Evolutionary conservation across 768 basidiomycete species (phyloP).

Genomic region (Serendipita vermifera): DNA sequence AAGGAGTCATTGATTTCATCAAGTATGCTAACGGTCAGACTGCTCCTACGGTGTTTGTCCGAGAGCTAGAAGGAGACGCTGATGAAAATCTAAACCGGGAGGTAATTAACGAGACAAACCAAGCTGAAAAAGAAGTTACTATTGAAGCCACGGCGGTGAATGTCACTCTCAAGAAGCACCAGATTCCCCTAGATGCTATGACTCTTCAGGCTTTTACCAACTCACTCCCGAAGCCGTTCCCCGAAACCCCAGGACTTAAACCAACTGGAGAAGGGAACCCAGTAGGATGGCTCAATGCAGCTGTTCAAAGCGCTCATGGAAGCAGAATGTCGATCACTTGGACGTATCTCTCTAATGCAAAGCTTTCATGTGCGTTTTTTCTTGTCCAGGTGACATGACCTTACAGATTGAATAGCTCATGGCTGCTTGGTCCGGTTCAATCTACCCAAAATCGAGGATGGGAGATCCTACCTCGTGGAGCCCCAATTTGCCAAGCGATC

Average conservation of each 20-base stretch:
- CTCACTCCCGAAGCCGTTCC: conserved; percentile 51
- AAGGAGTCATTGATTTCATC: conserved; percentile 49
- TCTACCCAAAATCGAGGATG: conserved; percentile 32
- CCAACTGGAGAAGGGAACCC: conserved; percentile 41
- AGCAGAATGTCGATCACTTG: conserved; percentile 7
- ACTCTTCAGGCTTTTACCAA: conserved; percentile 49
- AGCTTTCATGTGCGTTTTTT: conserved; percentile 18
- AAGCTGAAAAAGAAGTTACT: background rate
- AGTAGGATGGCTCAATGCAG: conserved; percentile 38
- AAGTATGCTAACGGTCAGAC: conserved; percentile 41
- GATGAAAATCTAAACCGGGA: background rate
- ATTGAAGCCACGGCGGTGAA: conserved; percentile 9
- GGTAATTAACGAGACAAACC: background rate
- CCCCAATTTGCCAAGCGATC: conserved; percentile 43
- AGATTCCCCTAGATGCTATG: conserved; percentile 18
- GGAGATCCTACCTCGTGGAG: conserved; percentile 49
- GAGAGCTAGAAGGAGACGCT: conserved; percentile 9
- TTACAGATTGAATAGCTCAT: conserved; percentile 30
- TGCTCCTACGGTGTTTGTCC: conserved; percentile 20
- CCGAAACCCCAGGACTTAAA: conserved; percentile 37
- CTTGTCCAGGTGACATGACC: background rate
- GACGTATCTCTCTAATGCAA: background rate
- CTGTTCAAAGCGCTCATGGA: conserved; percentile 26
- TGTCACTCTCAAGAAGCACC: conserved; percentile 8
- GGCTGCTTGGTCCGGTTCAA: conserved; percentile 49